Evolutionary conservation across 306 rosid genomes (phyloP), one percentile per base, ranked within the genome.

Genomic region (Medicago ruthenica): DNA sequence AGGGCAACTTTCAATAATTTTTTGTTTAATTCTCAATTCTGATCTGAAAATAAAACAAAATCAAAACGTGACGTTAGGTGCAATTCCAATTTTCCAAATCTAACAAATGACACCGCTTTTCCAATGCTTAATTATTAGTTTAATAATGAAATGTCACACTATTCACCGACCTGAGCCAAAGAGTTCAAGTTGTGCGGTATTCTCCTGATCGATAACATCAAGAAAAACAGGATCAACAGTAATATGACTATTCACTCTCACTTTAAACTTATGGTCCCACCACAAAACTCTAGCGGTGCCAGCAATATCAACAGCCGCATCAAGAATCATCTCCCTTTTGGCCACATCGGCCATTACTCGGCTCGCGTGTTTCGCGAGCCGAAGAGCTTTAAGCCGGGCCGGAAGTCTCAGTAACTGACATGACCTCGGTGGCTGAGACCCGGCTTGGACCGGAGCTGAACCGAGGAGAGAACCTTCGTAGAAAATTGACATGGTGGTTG

Each of bases 171-270:
- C 72, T 11, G 72, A 44, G 0, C 69, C 4, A 66, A 79, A 83
- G 11, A 94, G 37, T 20, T 88, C 78, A 80, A 92, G 59, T 13
- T 85, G 82, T 0, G 96, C 83, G 5, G 36, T 85, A 40, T 55
- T 90, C 6, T 95, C 87, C 82, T 95, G 97, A 71, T 88, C 87
- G 54, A 90, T 81, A 17, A 95, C 91, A 40, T 92, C 97, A 17
- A 95, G 90, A 21, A 89, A 89, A n/a, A 95, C 76, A 0, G 98
- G 97, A 82, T 95, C 97, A 6, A 92, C 97, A 73, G 92, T 90
- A 42, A 95, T 48, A 22, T 54, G 95, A 77, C 97, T 92, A 40
- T 95, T 89, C 68, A 95, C 96, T 87, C 83, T 93, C 37, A 92
- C 87, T 73, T 53, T 82, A 10, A 95, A 95, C 21, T 21, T 58